These are phyloP conservation scores for Colletotrichum siamense DNA, from an alignment of 2,329 filamentous ascomycete genomes.

Conservation along the genomic window DNA sequence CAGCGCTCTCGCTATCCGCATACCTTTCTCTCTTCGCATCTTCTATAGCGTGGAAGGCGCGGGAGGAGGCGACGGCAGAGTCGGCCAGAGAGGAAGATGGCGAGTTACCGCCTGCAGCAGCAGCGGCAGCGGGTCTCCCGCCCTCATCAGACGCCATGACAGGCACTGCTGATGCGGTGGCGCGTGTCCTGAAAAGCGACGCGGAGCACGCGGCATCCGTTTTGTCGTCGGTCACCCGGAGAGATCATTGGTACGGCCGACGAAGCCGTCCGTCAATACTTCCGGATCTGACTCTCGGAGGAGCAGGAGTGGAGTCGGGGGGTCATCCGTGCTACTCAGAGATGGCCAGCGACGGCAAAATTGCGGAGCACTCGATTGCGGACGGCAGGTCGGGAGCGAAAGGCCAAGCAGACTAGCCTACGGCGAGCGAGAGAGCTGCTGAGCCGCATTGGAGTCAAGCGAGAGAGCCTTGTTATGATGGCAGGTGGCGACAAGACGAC, in stretches of 20 bases:
- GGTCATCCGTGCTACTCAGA: neutral
- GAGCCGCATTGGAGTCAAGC: neutral
- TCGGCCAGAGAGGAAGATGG: neutral
- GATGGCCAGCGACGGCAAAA: neutral
- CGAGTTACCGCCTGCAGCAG: neutral
- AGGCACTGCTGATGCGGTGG: neutral
- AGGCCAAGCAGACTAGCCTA: neutral
- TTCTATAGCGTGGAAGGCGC: neutral
- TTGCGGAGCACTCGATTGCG: neutral
- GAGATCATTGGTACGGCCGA: neutral
- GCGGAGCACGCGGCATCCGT: neutral
- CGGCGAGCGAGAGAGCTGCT: neutral
- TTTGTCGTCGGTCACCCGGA: neutral
- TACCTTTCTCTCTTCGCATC: neutral
- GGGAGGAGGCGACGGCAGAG: neutral
- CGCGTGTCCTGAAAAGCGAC: neutral
- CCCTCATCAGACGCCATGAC: neutral
- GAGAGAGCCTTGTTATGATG: neutral
- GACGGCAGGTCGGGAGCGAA: neutral
- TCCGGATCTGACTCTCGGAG: neutral
- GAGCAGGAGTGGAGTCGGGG: neutral
- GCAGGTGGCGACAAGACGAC: neutral
- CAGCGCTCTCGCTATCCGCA: neutral
- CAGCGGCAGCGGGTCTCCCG: neutral
- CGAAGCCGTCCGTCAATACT: neutral